Evolutionary conservation across 306 rosid species (phyloP).

Genomic region (Ochetophila trinervis): DNA sequence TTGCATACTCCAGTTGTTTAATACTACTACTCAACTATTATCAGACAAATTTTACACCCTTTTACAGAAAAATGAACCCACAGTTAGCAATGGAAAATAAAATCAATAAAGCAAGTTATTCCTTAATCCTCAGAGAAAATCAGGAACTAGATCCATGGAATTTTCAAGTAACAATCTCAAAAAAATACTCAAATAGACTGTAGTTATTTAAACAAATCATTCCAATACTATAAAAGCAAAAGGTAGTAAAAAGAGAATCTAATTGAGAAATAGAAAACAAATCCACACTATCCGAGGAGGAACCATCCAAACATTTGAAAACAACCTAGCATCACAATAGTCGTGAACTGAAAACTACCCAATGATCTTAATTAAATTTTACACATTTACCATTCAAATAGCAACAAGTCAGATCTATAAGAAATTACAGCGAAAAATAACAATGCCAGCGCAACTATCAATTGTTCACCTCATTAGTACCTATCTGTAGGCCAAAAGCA

Average conservation of each 20-base stretch:
- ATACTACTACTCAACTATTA: neutral
- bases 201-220: neutral
- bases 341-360: neutral
- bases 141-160: neutral
- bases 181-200: neutral
- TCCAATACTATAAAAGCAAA: neutral
- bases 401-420: constrained; percentile 21
- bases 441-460: neutral
- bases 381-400: constrained; percentile 1
- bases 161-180: constrained; percentile 1
- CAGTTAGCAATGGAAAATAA: neutral
- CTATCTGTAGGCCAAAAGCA: neutral
- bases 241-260: neutral
- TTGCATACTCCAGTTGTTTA: neutral
- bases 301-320: constrained; percentile 16
- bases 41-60: neutral
- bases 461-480: neutral
- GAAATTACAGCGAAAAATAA: neutral
- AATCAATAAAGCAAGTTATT: neutral
- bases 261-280: neutral
- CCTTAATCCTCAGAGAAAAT: neutral
- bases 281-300: constrained; percentile 8
- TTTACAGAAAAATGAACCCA: neutral
- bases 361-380: constrained; percentile 17
- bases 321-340: constrained; percentile 14